phyloP scores from a whole-genome alignment of 2,329 filamentous ascomycete species.

The Fusarium piperis region DNA sequence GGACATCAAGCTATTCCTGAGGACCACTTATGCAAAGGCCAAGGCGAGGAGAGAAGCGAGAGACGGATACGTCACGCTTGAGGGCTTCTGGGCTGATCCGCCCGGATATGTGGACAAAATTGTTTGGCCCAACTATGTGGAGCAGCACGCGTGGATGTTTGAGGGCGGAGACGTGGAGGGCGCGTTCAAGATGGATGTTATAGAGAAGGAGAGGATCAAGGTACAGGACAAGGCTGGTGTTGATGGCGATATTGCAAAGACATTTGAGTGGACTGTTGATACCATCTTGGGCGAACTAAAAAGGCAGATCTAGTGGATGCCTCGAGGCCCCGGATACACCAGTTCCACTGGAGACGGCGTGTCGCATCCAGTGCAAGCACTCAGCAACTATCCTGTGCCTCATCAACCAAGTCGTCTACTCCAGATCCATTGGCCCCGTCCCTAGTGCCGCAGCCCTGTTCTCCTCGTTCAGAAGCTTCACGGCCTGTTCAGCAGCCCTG shows the following conservation, averaged over 20 bases:
- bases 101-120: conserved; percentile 93
- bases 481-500: conserved; percentile 63
- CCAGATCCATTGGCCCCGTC: conserved; percentile 1
- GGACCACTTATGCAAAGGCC: conserved; percentile 71
- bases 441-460: conserved; percentile 1
- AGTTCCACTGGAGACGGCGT: background rate
- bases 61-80: conserved; percentile 80
- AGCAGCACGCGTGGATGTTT: conserved; percentile 85
- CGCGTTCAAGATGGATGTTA: conserved; percentile 56
- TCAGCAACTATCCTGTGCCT: background rate
- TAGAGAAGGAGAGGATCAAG: conserved; percentile 56
- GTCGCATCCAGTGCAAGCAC: background rate
- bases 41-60: conserved; percentile 73
- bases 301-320: conserved; percentile 25
- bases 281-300: conserved; percentile 62
- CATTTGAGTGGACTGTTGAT: conserved; percentile 75
- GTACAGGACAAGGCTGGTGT: conserved; percentile 58
- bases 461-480: conserved; percentile 48
- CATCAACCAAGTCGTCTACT: background rate
- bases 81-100: conserved; percentile 96
- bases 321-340: background rate
- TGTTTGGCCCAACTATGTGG: conserved; percentile 95
- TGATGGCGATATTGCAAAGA: conserved; percentile 68
- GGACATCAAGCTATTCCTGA: conserved; percentile 82
- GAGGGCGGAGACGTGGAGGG: conserved; percentile 73